A percentile compares a stretch with the other conserved stretches of the same genome.
phyloP scores from a whole-genome alignment of 176 grass and related monocot genomes.

The Oryza punctata region DNA sequence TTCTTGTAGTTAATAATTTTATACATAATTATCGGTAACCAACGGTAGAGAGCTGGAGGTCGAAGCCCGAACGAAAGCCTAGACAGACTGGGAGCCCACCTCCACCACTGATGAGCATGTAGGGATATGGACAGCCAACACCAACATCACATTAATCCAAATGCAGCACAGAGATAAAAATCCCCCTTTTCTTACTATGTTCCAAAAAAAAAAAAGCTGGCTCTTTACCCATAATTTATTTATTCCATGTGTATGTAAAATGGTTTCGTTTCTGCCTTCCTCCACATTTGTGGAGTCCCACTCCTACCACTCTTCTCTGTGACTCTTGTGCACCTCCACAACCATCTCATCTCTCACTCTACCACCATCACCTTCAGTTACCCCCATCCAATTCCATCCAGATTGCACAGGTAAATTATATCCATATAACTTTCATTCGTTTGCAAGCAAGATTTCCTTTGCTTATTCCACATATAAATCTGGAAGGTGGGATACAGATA shows the following conservation, averaged over 20 bases:
- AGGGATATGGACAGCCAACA: too few relatives aligned
- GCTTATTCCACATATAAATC: slow-evolving; percentile 29
- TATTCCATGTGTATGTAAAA: not conserved
- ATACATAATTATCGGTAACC: too few relatives aligned
- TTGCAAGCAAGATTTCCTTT: not conserved
- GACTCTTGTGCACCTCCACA: slow-evolving; percentile 10
- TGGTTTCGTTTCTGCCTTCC: not conserved
- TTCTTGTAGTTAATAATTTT: too few relatives aligned
- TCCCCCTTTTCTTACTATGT: not conserved
- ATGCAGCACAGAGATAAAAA: not conserved
- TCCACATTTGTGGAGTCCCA: not conserved
- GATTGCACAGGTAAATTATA: not conserved
- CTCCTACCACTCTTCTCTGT: not conserved
- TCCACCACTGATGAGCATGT: too few relatives aligned
- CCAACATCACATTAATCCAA: not conserved
- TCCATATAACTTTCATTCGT: not conserved
- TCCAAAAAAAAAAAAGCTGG: not conserved
- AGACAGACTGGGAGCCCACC: too few relatives aligned
- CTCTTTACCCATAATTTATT: not conserved
- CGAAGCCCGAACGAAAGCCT: too few relatives aligned
- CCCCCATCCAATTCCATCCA: not conserved
- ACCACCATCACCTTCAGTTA: not conserved
- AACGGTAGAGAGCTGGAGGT: too few relatives aligned
- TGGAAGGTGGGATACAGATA: not conserved
- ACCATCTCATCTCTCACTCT: not conserved